Evolutionary conservation across 306 rosid species (phyloP).

Genomic region (Cucumis sativus): Cucumber_9930_V3 NC_026661.2:5034001-5034500

Average conservation of each 20-base stretch:
- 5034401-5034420: slow-evolving; percentile 30
- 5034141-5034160: background rate
- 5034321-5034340: background rate
- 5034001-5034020: background rate
- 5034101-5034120: background rate
- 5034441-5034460: background rate
- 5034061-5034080: background rate
- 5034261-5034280: background rate
- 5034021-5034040: background rate
- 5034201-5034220: background rate
- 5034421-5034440: slow-evolving; percentile 20
- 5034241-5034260: background rate
- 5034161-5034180: background rate
- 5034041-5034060: background rate
- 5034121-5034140: background rate
- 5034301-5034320: background rate
- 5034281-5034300: background rate
- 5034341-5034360: slow-evolving; percentile 28
- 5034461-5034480: background rate
- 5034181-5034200: background rate
- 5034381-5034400: slow-evolving; percentile 24
- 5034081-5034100: background rate
- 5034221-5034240: background rate
- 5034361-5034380: slow-evolving; percentile 15
- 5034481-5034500: background rate